Base-by-base conservation (phyloP, 371 early-diverging fungal species). In the Mortierella sp. region DNA sequence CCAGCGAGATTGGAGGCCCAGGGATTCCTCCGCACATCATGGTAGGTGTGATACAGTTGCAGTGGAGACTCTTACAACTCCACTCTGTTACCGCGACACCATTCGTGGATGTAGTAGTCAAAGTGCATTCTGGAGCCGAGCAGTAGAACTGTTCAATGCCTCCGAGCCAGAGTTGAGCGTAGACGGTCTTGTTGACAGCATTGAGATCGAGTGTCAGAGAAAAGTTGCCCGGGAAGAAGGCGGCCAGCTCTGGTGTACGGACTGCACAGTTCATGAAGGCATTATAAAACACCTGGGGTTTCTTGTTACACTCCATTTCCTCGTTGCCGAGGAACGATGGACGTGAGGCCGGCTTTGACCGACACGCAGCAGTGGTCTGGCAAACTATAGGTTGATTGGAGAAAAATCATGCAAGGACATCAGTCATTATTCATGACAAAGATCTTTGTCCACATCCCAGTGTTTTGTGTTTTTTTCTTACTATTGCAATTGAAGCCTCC, bases 401-500 rank as follows among this genome's bases (percentile, higher is more conserved):
- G 9, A 4, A 28, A 25, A 21, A 29, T 14, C 31, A 29, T 2
- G 29, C 22, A 13, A 1, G 31, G 31, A 29, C 31, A 27, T 34
- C 34, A 34, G 34, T 34, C 10, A 34, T 34, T 34, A 7, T 34
- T 34, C 10, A 7, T 34, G 34, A 4, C 2, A 25, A 17, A 12
- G 12, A 14, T 8, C 34, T 50, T 25, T 50, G 51, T 29, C 34
- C 25, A 25, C 6, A 17, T 28, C 31, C 44, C 22, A 4, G 24
- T 9, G 4, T 7, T 3, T 16, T 3, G 24, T 10, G 21, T 22
- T 3, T n/a, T 22, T 17, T 37, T 13, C 50, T 53, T 65, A 76
- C 77, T 57, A 54, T 76, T 76, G 56, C 77, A 76, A 48, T 76
- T 76, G 61, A 76, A 69, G 39, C 70, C 77, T 29, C 66, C 66